These are phyloP conservation scores for Pittosporum tobira DNA, from an alignment of 129 eudicot genomes.

Conservation along the genomic window DNA sequence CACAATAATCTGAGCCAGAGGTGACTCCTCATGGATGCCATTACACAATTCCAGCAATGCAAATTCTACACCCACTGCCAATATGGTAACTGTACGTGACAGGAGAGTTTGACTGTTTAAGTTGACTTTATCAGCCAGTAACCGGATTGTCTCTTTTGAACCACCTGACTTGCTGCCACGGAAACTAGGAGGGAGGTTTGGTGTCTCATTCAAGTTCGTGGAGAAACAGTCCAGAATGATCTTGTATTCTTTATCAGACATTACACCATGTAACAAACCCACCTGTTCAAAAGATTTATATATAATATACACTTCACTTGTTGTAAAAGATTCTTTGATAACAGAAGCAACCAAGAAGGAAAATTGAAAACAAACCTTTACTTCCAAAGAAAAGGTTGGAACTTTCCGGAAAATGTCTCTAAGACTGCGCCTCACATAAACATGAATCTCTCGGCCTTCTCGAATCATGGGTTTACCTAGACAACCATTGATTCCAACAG, in stretches of 20 bases:
- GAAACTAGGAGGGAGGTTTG: slow-evolving; percentile 79
- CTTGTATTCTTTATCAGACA: slow-evolving; percentile 83
- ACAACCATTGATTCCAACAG: slow-evolving; percentile 79
- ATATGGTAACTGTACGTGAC: slow-evolving; percentile 72
- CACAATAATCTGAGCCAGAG: slow-evolving; percentile 76
- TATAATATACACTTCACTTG: not conserved
- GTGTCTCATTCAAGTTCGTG: slow-evolving; percentile 67
- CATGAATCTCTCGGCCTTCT: slow-evolving; percentile 72
- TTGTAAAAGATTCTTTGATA: not conserved
- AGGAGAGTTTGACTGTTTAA: slow-evolving; percentile 74
- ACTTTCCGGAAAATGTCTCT: slow-evolving; percentile 88
- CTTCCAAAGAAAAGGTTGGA: slow-evolving; percentile 80
- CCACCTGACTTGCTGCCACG: slow-evolving; percentile 58
- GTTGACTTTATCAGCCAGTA: slow-evolving; percentile 89
- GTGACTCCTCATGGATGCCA: slow-evolving; percentile 69
- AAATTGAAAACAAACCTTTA: slow-evolving; percentile 40
- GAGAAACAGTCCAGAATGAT: slow-evolving; percentile 59
- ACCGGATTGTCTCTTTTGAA: slow-evolving; percentile 55
- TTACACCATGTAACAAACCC: slow-evolving; percentile 69
- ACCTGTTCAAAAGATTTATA: slow-evolving; percentile 36
- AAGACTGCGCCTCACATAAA: slow-evolving; percentile 77
- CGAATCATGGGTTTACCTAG: slow-evolving; percentile 82
- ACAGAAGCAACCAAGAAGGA: not conserved
- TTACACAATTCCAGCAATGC: slow-evolving; percentile 82
- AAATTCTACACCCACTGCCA: slow-evolving; percentile 61